Conservation (phyloP, 192 early-diverging fungal species). For the Lobosporangium transversale region DNA sequence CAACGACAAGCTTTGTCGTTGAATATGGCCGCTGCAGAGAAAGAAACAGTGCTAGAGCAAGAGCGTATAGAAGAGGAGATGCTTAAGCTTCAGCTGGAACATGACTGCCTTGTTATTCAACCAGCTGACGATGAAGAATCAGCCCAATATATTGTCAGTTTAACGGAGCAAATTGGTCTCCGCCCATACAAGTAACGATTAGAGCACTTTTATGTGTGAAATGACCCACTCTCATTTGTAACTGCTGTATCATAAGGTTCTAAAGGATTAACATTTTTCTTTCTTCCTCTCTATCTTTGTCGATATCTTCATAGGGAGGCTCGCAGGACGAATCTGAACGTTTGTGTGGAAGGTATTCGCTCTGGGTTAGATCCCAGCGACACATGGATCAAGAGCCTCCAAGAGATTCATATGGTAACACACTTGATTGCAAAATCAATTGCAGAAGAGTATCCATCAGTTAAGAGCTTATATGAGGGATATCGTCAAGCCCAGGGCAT, state of each 20-base stretch:
- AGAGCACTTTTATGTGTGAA: too few relatives aligned
- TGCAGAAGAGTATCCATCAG: slow-evolving; percentile 43
- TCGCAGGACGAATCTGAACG: slow-evolving; percentile 16
- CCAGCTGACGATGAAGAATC: slow-evolving; percentile 51
- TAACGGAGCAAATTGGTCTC: slow-evolving; percentile 53
- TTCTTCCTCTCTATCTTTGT: too few relatives aligned
- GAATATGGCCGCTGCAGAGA: background rate
- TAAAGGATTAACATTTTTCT: too few relatives aligned
- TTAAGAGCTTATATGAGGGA: slow-evolving; percentile 47
- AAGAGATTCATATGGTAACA: slow-evolving; percentile 59
- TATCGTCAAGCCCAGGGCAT: slow-evolving; percentile 25
- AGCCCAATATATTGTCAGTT: slow-evolving; percentile 27
- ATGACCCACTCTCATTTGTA: too few relatives aligned
- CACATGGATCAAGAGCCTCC: slow-evolving; percentile 54
- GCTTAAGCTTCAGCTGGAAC: slow-evolving; percentile 44
- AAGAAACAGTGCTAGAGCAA: background rate
- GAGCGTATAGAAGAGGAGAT: slow-evolving; percentile 43
- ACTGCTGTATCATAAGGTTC: too few relatives aligned
- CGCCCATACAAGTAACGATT: slow-evolving; percentile 52
- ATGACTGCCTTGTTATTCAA: slow-evolving; percentile 46
- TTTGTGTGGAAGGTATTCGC: slow-evolving; percentile 29
- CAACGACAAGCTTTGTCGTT: background rate
- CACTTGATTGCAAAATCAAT: slow-evolving; percentile 48
- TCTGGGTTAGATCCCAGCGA: slow-evolving; percentile 47
- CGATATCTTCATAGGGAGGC: slow-evolving; percentile 4